Conservation (phyloP, 2,329 filamentous ascomycete genomes). For the Sporothrix brasiliensis region DNA sequence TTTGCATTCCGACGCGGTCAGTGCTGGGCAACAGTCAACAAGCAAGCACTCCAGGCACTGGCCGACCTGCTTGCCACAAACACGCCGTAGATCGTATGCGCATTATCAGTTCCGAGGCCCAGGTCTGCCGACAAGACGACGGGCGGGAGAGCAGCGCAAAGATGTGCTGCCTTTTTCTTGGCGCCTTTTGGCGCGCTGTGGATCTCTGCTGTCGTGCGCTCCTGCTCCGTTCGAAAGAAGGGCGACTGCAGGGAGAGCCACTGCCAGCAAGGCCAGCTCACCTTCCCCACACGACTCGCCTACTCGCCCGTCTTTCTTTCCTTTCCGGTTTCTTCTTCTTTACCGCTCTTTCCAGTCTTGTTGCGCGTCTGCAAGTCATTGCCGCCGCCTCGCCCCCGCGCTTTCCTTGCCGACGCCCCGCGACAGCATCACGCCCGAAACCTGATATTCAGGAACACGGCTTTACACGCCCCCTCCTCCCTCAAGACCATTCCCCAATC, state of each 20-base stretch:
- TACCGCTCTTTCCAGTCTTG: not conserved
- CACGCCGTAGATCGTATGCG: not conserved
- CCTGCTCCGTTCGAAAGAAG: slow-evolving; percentile 12
- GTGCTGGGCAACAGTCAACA: not conserved
- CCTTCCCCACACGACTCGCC: slow-evolving; percentile 1
- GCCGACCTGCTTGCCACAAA: not conserved
- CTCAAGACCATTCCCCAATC: slow-evolving; percentile 20
- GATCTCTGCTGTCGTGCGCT: not conserved
- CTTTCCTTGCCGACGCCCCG: not conserved
- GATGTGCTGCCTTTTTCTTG: not conserved
- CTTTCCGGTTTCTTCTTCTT: not conserved
- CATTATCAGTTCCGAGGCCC: no score
- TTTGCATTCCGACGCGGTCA: slow-evolving; percentile 19
- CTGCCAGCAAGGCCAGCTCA: slow-evolving; percentile 7
- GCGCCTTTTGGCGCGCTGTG: not conserved
- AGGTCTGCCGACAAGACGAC: not conserved
- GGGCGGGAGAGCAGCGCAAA: slow-evolving; percentile 17
- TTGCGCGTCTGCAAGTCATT: slow-evolving; percentile 4
- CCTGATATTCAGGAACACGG: slow-evolving; percentile 19
- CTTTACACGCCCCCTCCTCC: not conserved
- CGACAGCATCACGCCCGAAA: not conserved
- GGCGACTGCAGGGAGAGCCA: slow-evolving; percentile 23
- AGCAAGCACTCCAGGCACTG: not conserved
- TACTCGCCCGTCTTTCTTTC: not conserved
- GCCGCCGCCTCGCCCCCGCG: not conserved